Percentiles rank a stretch among this genome's conserved stretches.
phyloP scores from a whole-genome alignment of 129 eudicot species.

The Pittosporum tobira region DNA sequence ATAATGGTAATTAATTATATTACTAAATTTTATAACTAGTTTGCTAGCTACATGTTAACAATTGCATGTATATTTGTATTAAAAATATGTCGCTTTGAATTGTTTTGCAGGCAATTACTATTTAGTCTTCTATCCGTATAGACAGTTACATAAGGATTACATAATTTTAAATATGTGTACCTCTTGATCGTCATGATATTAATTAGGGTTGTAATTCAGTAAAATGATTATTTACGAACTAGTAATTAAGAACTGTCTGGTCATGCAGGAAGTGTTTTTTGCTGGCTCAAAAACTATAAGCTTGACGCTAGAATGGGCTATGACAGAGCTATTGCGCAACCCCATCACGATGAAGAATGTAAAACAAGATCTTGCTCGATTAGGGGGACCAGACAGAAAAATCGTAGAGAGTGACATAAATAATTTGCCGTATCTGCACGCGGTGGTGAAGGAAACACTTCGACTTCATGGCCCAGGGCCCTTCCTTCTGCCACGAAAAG shows the following conservation, averaged over 20 bases:
- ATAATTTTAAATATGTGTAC: no score
- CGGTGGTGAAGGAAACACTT: slow-evolving; percentile 28
- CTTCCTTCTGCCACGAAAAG: slow-evolving; percentile 33
- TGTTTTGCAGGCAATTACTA: no score
- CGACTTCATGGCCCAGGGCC: slow-evolving; percentile 35
- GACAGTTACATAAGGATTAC: not conserved
- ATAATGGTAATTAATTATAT: slow-evolving; percentile 10
- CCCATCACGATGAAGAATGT: slow-evolving; percentile 17
- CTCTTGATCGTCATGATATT: no score
- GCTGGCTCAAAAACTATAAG: slow-evolving; percentile 39
- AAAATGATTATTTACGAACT: no score
- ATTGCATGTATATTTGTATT: no score
- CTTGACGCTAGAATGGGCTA: slow-evolving; percentile 31
- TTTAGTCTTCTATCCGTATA: not conserved
- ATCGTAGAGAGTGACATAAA: slow-evolving; percentile 25
- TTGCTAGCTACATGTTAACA: no score
- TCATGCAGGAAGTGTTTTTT: slow-evolving; percentile 34
- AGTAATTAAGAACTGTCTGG: no score
- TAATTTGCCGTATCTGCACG: slow-evolving; percentile 30
- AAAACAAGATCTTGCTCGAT: slow-evolving; percentile 18
- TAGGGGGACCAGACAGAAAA: slow-evolving; percentile 13
- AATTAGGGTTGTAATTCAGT: no score
- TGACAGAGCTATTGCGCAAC: slow-evolving; percentile 21
- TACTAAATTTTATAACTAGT: not conserved
- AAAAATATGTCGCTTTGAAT: no score